A percentile compares a stretch with the other conserved stretches of the same genome.
phyloP scores from a whole-genome alignment of 1,284 basidiomycete species.

The Trametes hirsuta region DNA sequence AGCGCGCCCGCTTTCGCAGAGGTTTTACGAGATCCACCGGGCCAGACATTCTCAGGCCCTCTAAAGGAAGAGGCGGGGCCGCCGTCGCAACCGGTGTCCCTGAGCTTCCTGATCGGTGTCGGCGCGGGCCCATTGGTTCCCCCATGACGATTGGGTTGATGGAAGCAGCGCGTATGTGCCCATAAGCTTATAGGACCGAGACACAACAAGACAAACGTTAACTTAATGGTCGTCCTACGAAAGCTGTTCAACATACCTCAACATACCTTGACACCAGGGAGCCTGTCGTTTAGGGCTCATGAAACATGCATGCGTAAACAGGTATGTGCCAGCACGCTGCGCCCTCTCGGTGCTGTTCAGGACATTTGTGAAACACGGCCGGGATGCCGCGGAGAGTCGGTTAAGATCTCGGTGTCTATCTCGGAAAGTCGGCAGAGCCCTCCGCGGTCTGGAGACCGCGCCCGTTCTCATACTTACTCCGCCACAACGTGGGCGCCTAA shows the following conservation, averaged over 20 bases:
- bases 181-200: not conserved
- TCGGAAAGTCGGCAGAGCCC: not conserved
- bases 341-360: too few species aligned
- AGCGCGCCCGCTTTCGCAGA: not conserved
- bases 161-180: not conserved
- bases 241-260: not conserved
- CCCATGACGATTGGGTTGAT: conserved; percentile 9
- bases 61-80: not conserved
- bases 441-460: not conserved
- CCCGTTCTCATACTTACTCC: not conserved
- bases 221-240: not conserved
- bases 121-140: conserved; percentile 1
- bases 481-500: conserved; percentile 22
- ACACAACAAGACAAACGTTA: not conserved
- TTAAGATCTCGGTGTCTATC: not conserved
- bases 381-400: not conserved
- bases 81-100: not conserved
- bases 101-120: conserved; percentile 7
- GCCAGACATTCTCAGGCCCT: conserved; percentile 6
- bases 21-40: not conserved
- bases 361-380: not conserved
- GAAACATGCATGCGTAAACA: conserved; percentile 2
- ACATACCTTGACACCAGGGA: not conserved
- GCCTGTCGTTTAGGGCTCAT: not conserved
- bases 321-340: not conserved